Base-by-base conservation (phyloP, 768 basidiomycete species). In the Asterophora lycoperdoides region DNA sequence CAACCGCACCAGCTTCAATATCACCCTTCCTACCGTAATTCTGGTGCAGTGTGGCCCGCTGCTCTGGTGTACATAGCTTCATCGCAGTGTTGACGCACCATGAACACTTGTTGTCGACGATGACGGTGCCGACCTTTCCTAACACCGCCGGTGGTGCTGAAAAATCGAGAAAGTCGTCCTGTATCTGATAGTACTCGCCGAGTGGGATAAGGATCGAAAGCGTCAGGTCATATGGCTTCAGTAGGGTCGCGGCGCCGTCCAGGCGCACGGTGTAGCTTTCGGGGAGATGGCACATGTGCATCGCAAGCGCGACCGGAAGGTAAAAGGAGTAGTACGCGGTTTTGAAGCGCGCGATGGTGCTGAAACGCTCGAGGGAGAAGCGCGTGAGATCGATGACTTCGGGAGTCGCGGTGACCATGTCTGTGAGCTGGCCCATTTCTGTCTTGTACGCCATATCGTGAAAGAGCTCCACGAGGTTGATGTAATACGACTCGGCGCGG, bases 321-420 rank as follows among this genome's bases (percentile, higher is more conserved):
- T 96, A 95, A 79, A 97, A 97, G 33, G 92, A 96, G 71, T 97
- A 98, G 73, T 80, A 95, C 0, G 95, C 90, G 28, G 95, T 97
- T 72, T 98, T 99, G 81, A 93, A 96, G 55, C 91, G 78, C 44
- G 96, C 95, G 65, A 97, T 96, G 51, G 88, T 79, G 51, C 80
- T 78, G 63, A 96, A 86, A 89, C 88, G 89, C 51, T 88, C 74
- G 17, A 95, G 74, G 2, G 89, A 91, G 72, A 98, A 99, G 59
- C 86, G 87, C 68, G 61, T 71, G 38, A 98, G 74, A 61, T 98
- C 93, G 40, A 97, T 87, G 9, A 71, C 63, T 59, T 91, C 84
- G 60, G 96, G 92, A 0, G 93, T 89, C 0, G 94, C 94, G 8
- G 93, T 97, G 69, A 97, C 86, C 45, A 99, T 71, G 68, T 97